phyloP scores from a whole-genome alignment of 768 basidiomycete species.

The Tulasnella sp. region DNA sequence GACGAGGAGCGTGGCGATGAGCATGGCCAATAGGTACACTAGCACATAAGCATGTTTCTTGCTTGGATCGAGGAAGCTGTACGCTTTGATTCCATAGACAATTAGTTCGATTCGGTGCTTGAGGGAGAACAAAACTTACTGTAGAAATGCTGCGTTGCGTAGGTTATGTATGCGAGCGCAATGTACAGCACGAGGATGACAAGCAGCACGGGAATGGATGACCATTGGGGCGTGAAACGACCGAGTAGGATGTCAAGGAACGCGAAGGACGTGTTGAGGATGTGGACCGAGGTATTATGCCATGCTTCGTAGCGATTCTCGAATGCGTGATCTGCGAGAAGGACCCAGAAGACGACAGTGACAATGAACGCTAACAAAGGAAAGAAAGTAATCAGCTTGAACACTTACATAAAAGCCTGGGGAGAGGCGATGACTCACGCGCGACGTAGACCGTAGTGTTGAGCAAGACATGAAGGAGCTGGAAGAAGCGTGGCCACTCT shows the following conservation, averaged over 20 bases:
- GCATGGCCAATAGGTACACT: conserved; percentile 31
- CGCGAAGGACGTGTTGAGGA: conserved; percentile 46
- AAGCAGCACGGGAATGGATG: conserved; percentile 37
- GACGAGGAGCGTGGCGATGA: conserved; percentile 2
- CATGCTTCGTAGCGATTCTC: conserved; percentile 36
- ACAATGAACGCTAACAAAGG: conserved; percentile 46
- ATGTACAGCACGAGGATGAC: conserved; percentile 47
- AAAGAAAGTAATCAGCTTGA: not conserved
- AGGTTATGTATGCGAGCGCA: conserved; percentile 58
- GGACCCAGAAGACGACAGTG: conserved; percentile 51
- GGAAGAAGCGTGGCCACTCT: conserved; percentile 44
- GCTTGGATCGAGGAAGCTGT: conserved; percentile 51
- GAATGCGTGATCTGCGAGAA: conserved; percentile 42
- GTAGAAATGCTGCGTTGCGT: conserved; percentile 52
- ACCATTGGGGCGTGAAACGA: conserved; percentile 45
- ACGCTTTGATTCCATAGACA: conserved; percentile 34
- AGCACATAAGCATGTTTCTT: conserved; percentile 38
- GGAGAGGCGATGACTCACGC: no score
- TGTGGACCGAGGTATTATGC: conserved; percentile 50
- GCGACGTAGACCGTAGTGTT: conserved; percentile 42
- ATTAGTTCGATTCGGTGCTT: no score
- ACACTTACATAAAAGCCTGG: not conserved
- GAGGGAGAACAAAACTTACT: no score
- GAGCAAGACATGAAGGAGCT: conserved; percentile 47
- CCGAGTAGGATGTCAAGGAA: conserved; percentile 50